Percentiles rank a stretch among this genome's conserved stretches.
phyloP scores from a whole-genome alignment of 2,329 filamentous ascomycete species.

The Microcyclospora pomicola region DNA sequence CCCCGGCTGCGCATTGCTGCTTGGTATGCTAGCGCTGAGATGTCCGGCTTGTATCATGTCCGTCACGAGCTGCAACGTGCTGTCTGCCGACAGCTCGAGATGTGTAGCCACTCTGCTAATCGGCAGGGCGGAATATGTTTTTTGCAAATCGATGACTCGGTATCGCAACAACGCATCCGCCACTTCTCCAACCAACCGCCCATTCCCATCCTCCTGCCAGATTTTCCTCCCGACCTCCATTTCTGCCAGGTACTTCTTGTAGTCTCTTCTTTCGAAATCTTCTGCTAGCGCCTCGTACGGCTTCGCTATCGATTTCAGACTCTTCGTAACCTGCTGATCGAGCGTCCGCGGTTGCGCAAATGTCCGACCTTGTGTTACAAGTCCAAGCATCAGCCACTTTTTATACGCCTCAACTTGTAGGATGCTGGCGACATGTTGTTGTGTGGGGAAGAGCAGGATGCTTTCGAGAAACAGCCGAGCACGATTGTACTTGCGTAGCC shows the following conservation, averaged over 20 bases:
- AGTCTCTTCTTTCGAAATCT: slow-evolving; percentile 49
- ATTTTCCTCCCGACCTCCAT: slow-evolving; percentile 43
- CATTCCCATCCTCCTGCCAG: slow-evolving; percentile 51
- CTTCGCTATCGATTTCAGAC: slow-evolving; percentile 46
- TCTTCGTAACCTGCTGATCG: slow-evolving; percentile 39
- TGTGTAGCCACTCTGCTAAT: slow-evolving; percentile 39
- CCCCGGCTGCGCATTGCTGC: slow-evolving; percentile 17
- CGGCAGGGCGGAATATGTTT: slow-evolving; percentile 54
- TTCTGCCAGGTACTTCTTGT: slow-evolving; percentile 49
- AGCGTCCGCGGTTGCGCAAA: slow-evolving; percentile 43
- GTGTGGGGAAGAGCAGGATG: slow-evolving; percentile 51
- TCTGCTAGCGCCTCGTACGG: slow-evolving; percentile 58
- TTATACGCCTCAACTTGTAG: slow-evolving; percentile 84
- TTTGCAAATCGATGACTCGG: slow-evolving; percentile 58
- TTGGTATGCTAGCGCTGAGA: slow-evolving; percentile 38
- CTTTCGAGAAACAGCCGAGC: slow-evolving; percentile 35
- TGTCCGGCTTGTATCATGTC: slow-evolving; percentile 39
- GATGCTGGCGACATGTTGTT: slow-evolving; percentile 48
- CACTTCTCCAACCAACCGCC: slow-evolving; percentile 55
- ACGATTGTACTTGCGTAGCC: slow-evolving; percentile 27
- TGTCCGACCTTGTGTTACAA: slow-evolving; percentile 55
- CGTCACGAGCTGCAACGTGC: slow-evolving; percentile 39
- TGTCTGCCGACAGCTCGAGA: slow-evolving; percentile 36
- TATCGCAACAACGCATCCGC: slow-evolving; percentile 58
- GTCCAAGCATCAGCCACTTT: slow-evolving; percentile 69